A percentile compares a stretch with the other conserved stretches of the same genome.
phyloP scores from a whole-genome alignment of 2,329 filamentous ascomycete genomes.

The Teratosphaeria gauchensis region DNA sequence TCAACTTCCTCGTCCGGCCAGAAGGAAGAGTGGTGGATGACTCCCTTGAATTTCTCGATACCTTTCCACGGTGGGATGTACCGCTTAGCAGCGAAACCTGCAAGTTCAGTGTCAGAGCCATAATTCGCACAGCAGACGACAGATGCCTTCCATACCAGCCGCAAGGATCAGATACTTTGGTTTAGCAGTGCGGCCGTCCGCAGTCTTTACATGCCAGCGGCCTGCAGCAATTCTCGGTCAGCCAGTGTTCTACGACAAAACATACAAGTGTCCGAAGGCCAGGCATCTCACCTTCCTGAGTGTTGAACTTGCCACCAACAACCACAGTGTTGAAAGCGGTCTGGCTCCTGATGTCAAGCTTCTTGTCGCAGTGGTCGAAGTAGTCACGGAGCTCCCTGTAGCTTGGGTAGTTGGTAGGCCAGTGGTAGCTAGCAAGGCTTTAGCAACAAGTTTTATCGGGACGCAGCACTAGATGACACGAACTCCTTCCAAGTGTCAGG shows the following conservation, averaged over 20 bases:
- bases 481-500: slow-evolving; percentile 4
- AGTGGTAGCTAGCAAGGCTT: not conserved
- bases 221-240: not conserved
- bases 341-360: slow-evolving; percentile 47
- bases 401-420: slow-evolving; percentile 5
- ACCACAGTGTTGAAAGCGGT: slow-evolving; percentile 49
- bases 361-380: slow-evolving; percentile 53
- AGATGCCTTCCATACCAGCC: slow-evolving; percentile 15
- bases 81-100: slow-evolving; percentile 48
- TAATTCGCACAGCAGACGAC: too few species aligned
- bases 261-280: not conserved
- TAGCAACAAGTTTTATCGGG: not conserved
- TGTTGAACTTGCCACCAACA: slow-evolving; percentile 43
- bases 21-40: slow-evolving; percentile 30
- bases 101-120: not conserved
- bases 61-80: slow-evolving; percentile 37
- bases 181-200: slow-evolving; percentile 42
- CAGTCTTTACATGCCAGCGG: slow-evolving; percentile 32
- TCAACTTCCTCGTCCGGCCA: slow-evolving; percentile 29
- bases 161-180: slow-evolving; percentile 46
- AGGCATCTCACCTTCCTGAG: slow-evolving; percentile 9
- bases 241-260: not conserved
- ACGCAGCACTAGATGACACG: not conserved
- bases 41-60: slow-evolving; percentile 29
- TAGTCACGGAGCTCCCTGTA: slow-evolving; percentile 30